Evolutionary conservation across 805 yeast genomes (phyloP).

Genomic region (Tetrapisispora iriomotensis): DNA sequence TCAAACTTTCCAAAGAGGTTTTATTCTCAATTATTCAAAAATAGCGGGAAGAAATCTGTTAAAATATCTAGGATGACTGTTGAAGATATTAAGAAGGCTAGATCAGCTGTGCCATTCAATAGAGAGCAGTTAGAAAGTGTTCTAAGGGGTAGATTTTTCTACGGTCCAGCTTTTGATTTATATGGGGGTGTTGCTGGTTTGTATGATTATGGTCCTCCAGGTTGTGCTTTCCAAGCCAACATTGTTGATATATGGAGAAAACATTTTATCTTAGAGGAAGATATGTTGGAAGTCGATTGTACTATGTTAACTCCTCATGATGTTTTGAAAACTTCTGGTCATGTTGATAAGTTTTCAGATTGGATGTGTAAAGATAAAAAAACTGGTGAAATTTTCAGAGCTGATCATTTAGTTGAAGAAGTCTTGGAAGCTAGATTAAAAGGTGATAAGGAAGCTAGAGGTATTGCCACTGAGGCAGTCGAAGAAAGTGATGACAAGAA

Average conservation of each 20-base stretch:
- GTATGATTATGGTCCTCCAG: slow-evolving; percentile 99
- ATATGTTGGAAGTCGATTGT: slow-evolving; percentile 97
- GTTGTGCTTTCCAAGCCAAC: slow-evolving; percentile 96
- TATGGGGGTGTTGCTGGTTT: slow-evolving; percentile 98
- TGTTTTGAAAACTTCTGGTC: slow-evolving; percentile 97
- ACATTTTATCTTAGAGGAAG: slow-evolving; percentile 95
- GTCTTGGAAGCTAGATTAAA: slow-evolving; percentile 91
- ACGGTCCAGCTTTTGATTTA: slow-evolving; percentile 93
- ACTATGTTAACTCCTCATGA: slow-evolving; percentile 97
- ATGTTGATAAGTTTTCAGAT: slow-evolving; percentile 97
- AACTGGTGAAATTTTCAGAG: slow-evolving; percentile 97
- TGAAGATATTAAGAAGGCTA: slow-evolving; percentile 26
- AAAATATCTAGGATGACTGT: slow-evolving; percentile 25
- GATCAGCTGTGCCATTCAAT: slow-evolving; percentile 39
- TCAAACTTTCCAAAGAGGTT: slow-evolving; percentile 18
- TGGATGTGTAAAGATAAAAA: slow-evolving; percentile 97
- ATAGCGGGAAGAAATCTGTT: slow-evolving; percentile 19
- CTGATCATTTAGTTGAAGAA: slow-evolving; percentile 96
- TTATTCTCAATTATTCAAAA: slow-evolving; percentile 15
- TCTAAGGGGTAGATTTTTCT: slow-evolving; percentile 90
- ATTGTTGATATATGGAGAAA: slow-evolving; percentile 93
- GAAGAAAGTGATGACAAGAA: slow-evolving; percentile 70
- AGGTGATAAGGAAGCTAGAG: slow-evolving; percentile 97
- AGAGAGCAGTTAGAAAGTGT: slow-evolving; percentile 88
- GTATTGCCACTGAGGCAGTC: slow-evolving; percentile 45